Percentiles rank a stretch among this genome's conserved stretches.
Evolutionary conservation across 2,329 filamentous ascomycete species (phyloP).

Genomic region (Penicillium sp.): DNA sequence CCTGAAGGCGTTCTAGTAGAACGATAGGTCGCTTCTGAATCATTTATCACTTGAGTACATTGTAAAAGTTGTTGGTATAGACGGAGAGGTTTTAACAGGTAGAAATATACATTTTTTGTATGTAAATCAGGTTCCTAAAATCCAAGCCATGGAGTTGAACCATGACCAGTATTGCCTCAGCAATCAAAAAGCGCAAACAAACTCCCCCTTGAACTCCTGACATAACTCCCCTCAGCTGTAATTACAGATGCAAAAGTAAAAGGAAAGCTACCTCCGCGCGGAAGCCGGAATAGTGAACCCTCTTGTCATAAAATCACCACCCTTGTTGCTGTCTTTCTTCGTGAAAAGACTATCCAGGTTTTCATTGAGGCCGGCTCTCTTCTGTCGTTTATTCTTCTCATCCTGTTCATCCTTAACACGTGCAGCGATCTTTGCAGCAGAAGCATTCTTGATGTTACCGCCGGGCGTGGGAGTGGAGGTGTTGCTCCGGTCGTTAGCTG

Average conservation of each 20-base stretch:
- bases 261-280: conserved; percentile 36
- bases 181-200: neutral
- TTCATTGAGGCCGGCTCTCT: conserved; percentile 62
- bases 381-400: conserved; percentile 74
- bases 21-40: no score
- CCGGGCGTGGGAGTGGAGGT: conserved; percentile 35
- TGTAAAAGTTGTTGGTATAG: no score
- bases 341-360: conserved; percentile 58
- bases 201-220: neutral
- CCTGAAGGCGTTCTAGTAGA: no score
- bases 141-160: neutral
- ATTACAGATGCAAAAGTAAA: neutral
- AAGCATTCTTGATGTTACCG: conserved; percentile 79
- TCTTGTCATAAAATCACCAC: conserved; percentile 60
- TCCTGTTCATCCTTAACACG: conserved; percentile 87
- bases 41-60: no score
- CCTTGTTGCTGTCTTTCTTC: conserved; percentile 46
- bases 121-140: neutral
- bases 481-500: conserved; percentile 25
- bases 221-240: neutral
- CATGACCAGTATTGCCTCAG: neutral
- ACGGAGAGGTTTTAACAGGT: neutral
- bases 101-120: conserved; percentile 3
- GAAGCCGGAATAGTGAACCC: conserved; percentile 54
- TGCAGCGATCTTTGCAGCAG: conserved; percentile 81